Percentiles rank a stretch among this genome's conserved stretches.
Evolutionary conservation across 2,329 filamentous ascomycete species (phyloP).

Genomic region (Nemania abortiva): DNA sequence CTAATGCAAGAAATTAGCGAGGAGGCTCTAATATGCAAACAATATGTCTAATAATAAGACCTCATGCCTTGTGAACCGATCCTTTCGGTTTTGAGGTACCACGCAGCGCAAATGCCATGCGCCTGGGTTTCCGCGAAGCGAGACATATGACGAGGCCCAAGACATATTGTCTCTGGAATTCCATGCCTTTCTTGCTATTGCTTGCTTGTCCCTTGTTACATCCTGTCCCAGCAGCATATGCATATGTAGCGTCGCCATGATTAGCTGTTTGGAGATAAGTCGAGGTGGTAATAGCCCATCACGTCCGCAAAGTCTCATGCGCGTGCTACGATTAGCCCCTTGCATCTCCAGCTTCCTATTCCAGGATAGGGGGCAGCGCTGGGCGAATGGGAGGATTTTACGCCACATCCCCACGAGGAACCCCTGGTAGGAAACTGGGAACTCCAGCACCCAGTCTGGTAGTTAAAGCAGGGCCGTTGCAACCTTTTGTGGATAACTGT

Average conservation of each 20-base stretch:
- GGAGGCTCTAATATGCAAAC: constrained; percentile 36
- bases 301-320: constrained; percentile 21
- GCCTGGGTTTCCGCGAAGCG: constrained; percentile 9
- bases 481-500: constrained; percentile 20
- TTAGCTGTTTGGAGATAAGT: constrained; percentile 36
- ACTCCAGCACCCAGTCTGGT: constrained; percentile 19
- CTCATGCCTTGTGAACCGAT: background rate
- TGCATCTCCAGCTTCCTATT: constrained; percentile 49
- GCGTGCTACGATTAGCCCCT: constrained; percentile 44
- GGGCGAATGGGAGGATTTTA: constrained; percentile 42
- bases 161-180: constrained; percentile 17
- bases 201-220: constrained; percentile 27
- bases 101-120: constrained; percentile 12
- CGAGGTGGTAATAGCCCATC: constrained; percentile 24
- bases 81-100: background rate
- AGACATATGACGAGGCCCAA: constrained; percentile 14
- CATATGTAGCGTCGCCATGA: constrained; percentile 13
- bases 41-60: constrained; percentile 35
- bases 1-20: constrained; percentile 25
- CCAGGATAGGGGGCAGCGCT: constrained; percentile 41
- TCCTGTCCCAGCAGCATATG: constrained; percentile 14
- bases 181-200: background rate
- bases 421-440: constrained; percentile 30
- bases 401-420: constrained; percentile 31
- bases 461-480: constrained; percentile 25